Evolutionary conservation across 2,329 filamentous ascomycete genomes (phyloP).

Genomic region (Stemphylium lycopersici): DNA sequence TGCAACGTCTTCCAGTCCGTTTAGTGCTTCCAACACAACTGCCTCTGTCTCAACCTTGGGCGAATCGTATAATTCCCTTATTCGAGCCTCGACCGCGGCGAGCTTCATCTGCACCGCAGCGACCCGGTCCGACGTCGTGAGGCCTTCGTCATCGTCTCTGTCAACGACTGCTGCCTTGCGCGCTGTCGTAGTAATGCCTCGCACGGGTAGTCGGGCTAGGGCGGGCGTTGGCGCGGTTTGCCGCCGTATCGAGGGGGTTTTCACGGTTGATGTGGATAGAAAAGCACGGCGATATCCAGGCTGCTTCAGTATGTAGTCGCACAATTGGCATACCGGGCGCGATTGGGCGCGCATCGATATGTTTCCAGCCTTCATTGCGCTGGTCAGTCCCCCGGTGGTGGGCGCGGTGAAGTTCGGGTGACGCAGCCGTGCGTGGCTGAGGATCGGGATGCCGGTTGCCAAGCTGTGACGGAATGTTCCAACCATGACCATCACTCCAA

Average conservation of each 20-base stretch:
- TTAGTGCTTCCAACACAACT: constrained; percentile 27
- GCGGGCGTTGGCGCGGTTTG: constrained; percentile 26
- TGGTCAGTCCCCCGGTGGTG: background rate
- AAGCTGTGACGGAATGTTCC: constrained; percentile 17
- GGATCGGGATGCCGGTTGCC: constrained; percentile 4
- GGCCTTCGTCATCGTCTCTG: constrained; percentile 12
- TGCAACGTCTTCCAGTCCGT: constrained; percentile 32
- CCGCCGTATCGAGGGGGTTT: constrained; percentile 33
- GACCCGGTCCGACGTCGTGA: constrained; percentile 28
- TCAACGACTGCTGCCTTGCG: constrained; percentile 23
- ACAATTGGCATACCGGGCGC: constrained; percentile 44
- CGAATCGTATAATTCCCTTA: constrained; percentile 34
- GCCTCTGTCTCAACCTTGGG: constrained; percentile 36
- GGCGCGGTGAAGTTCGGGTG: constrained; percentile 24
- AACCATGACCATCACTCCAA: constrained; percentile 16
- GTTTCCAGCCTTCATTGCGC: constrained; percentile 37
- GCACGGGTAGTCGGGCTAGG: constrained; percentile 21
- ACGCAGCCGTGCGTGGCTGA: constrained; percentile 28
- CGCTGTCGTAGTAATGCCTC: constrained; percentile 29
- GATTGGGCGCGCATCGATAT: constrained; percentile 36
- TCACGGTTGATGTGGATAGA: constrained; percentile 30
- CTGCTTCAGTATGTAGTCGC: constrained; percentile 41
- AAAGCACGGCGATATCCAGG: constrained; percentile 38
- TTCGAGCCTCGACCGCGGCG: constrained; percentile 34
- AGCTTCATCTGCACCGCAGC: constrained; percentile 30